Evolutionary conservation across 2,329 filamentous ascomycete species (phyloP), one percentile per base, ranked within the genome.

Genomic region (Pochonia chlamydosporia): DNA sequence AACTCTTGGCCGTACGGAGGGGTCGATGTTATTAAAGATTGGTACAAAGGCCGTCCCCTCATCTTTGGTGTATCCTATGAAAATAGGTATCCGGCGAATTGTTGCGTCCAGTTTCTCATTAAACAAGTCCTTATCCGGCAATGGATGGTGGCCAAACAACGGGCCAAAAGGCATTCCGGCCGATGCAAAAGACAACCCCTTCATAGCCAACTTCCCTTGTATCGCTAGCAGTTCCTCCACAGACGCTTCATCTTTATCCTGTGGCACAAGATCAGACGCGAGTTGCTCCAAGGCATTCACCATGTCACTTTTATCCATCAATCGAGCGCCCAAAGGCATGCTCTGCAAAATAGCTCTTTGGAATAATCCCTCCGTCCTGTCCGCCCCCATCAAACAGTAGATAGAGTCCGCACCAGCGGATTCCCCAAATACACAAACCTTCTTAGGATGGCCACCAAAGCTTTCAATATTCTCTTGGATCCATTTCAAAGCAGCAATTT

Each of bases 401-500:
- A 56, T 51, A 0, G 79, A 83, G 46, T 84, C 82, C 1, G 71
- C 63, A 3, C 77, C 76, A 0, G 78, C 37, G 10, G 37, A 40
- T 16, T 47, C 31, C 3, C 45, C 45, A 16, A 43, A 43, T 14
- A 47, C 75, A 0, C 81, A 84, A 7, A 85, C 78, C 50, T 77
- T 79, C 2, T 67, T 62, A 0, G 81, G 77, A 54, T 86, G 81
- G 2, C 84, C 84, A 3, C 83, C 84, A 58, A 87, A 87, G 1
- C 72, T 66, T 0, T 66, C 73, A 48, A 86, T 82, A 53, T 85
- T 82, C 49, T 82, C 77, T 3, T 76, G 73, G 0, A 82, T 70
- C 82, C 82, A 85, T 49, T 82, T 54, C 23, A 85, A 61, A 0
- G 73, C 80, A 2, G 79, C 62, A 20, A 78, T 66, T 56, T 84